A percentile compares a stretch with the other conserved stretches of the same genome.
Evolutionary conservation across 441 rosid genomes (phyloP).

Genomic region (Erysimum cheiri): DNA sequence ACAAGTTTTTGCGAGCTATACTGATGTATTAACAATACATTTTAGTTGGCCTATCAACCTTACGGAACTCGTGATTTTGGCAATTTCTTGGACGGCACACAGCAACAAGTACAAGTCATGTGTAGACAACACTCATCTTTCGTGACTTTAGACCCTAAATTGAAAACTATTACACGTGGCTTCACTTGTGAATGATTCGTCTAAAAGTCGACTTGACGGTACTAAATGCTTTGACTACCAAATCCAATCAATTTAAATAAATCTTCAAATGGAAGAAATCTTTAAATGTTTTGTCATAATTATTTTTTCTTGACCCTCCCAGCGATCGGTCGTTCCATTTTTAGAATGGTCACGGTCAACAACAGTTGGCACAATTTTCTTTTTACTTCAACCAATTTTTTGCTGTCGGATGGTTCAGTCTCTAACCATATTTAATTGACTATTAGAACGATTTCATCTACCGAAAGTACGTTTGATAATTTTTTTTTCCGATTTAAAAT

Average conservation of each 20-base stretch:
- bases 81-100: conserved; percentile 43
- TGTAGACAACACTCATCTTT: conserved; percentile 38
- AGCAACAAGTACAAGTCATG: conserved; percentile 37
- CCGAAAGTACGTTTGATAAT: neutral
- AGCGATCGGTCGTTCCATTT: conserved; percentile 20
- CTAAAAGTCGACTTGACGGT: conserved; percentile 30
- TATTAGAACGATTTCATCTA: neutral
- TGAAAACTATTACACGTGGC: conserved; percentile 38
- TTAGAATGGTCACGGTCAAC: conserved; percentile 34
- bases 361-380: conserved; percentile 34
- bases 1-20: conserved; percentile 6
- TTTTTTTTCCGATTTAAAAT: neutral
- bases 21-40: conserved; percentile 3
- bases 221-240: conserved; percentile 34
- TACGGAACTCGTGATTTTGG: conserved; percentile 40
- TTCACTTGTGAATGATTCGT: conserved; percentile 24
- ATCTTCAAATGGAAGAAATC: conserved; percentile 37
- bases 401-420: conserved; percentile 37
- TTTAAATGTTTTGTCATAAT: conserved; percentile 22
- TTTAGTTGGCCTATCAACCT: conserved; percentile 37
- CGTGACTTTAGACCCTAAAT: conserved; percentile 21
- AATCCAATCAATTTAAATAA: conserved; percentile 27
- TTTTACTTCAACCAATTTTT: conserved; percentile 30
- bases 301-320: neutral
- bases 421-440: conserved; percentile 36